Evolutionary conservation across 345 rosid species (phyloP), one percentile per base, ranked within the genome.

Genomic region (Eucalyptus pauciflora): DNA sequence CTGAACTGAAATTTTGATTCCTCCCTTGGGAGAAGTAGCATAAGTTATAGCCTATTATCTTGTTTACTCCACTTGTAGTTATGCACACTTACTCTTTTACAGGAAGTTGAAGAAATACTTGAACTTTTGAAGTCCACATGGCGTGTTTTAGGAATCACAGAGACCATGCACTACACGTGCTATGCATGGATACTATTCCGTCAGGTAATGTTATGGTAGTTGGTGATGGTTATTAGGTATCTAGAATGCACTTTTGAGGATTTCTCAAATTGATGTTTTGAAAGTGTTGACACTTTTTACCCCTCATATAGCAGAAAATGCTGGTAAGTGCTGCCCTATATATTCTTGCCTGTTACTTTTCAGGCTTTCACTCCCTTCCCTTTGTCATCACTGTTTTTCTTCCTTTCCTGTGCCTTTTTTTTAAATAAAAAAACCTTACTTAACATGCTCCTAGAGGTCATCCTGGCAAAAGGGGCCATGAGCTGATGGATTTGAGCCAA

Each of bases 91-190:
- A 24, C 69, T 76, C 56, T 18, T 24, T 33, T 90, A 71, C 92
- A 98, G 99, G 99, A 97, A 93, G 98, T 95, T 90, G 99, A 98
- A 92, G 98, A 98, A 94, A 98, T 96, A 89, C 98, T 98, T 88
- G 99, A 98, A 96, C 99, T 98, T 86, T 90, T 98, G 88, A 98
- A 95, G 94, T 97, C 98, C 62, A 97, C 99, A 16, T 97, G 99
- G 99, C 96, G 97, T 91, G 96, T 97, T 90, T 94, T 98, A 86
- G 99, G 99, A 90, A 93, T 98, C 87, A 96, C 98, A 54, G 99
- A 97, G 95, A 98, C 99, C 87, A 95, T 96, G 89, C 99, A 98
- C 88, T 95, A 94, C 93, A 95, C 98, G 85, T 98, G 98, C 94
- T 98, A 96, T 88, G 93, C 97, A 43, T 98, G 96, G 96, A 94